Evolutionary conservation across 2,329 filamentous ascomycete species (phyloP).

Genomic region (Lojkania enalia): DNA sequence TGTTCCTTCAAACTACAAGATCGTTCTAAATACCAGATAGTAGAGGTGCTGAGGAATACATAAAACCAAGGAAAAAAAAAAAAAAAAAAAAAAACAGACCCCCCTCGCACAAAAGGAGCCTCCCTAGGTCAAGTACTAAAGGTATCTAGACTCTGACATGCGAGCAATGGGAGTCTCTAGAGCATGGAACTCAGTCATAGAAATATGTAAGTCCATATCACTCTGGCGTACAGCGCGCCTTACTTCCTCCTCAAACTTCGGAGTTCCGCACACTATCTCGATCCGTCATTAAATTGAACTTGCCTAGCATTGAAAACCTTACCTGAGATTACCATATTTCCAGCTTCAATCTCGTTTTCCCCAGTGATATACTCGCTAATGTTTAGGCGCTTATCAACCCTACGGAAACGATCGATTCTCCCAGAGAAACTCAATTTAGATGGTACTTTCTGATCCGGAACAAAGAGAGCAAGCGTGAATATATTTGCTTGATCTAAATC

Average conservation of each 20-base stretch:
- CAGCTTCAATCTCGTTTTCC: constrained; percentile 13
- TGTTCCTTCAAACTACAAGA: no score
- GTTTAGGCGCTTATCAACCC: constrained; percentile 2
- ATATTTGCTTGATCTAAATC: constrained; percentile 9
- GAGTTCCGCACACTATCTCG: constrained; percentile 13
- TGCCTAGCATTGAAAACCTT: neutral
- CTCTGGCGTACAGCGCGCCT: constrained; percentile 8
- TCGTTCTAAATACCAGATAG: no score
- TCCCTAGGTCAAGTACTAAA: neutral
- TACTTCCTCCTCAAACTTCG: constrained; percentile 13
- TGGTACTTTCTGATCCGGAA: neutral
- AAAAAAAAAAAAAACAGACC: neutral
- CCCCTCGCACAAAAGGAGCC: neutral
- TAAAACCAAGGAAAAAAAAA: no score
- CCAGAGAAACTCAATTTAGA: neutral
- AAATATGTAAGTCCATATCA: constrained; percentile 10
- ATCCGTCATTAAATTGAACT: neutral
- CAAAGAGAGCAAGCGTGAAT: constrained; percentile 5
- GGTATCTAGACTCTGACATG: constrained; percentile 2
- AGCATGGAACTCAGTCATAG: constrained; percentile 11
- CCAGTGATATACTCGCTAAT: constrained; percentile 5
- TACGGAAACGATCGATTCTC: neutral
- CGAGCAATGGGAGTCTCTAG: constrained; percentile 6
- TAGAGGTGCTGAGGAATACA: no score
- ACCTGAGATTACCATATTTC: constrained; percentile 17